Evolutionary conservation across 2,329 filamentous ascomycete species (phyloP).

Genomic region (Graphilbum sp.): DNA sequence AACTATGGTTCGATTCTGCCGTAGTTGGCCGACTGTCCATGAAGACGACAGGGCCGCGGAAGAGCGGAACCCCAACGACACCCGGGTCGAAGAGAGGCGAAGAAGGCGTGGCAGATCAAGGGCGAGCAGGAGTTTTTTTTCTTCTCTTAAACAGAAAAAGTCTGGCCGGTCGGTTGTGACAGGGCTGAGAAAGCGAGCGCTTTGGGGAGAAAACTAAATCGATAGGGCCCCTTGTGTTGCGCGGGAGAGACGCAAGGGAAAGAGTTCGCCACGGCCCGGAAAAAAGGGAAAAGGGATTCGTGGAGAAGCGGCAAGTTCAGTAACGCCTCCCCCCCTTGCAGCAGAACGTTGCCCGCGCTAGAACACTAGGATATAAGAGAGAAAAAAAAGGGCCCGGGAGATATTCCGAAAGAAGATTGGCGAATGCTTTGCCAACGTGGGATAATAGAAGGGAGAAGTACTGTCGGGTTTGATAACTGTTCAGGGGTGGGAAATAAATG

Average conservation of each 20-base stretch:
- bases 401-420: too few relatives aligned
- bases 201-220: too few relatives aligned
- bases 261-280: not conserved
- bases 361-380: not conserved
- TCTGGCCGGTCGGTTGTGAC: too few relatives aligned
- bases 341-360: not conserved
- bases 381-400: not conserved
- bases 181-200: not conserved
- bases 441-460: not conserved
- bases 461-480: too few relatives aligned
- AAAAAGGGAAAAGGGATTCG: not conserved
- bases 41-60: slow-evolving; percentile 15
- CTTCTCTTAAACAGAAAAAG: too few relatives aligned
- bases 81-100: not conserved
- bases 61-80: slow-evolving; percentile 4
- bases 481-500: too few relatives aligned
- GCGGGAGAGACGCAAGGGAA: not conserved
- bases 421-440: too few relatives aligned
- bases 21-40: slow-evolving; percentile 35
- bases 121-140: too few relatives aligned
- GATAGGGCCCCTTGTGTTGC: too few relatives aligned
- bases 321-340: too few relatives aligned
- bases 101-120: not conserved
- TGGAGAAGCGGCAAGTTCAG: too few relatives aligned
- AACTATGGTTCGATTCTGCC: slow-evolving; percentile 31